Evolutionary conservation across 2,329 filamentous ascomycete species (phyloP).

Genomic region (Penicillium occitanis): DNA sequence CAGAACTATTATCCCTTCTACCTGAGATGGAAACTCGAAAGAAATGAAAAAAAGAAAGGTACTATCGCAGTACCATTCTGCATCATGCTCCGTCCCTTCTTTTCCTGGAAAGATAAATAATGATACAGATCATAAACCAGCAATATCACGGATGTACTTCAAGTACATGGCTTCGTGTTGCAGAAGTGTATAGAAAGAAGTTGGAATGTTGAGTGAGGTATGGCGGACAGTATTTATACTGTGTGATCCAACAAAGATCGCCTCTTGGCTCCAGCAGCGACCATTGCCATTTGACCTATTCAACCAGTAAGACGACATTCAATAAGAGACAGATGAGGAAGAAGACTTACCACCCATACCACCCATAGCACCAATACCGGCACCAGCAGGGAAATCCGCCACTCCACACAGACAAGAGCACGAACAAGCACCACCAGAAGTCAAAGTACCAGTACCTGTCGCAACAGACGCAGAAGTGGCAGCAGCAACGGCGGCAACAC

Average conservation of each 20-base stretch:
- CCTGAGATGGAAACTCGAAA: slow-evolving; percentile 6
- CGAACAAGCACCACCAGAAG: slow-evolving; percentile 24
- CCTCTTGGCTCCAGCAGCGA: background rate
- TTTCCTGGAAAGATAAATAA: slow-evolving; percentile 3
- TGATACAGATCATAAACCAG: slow-evolving; percentile 7
- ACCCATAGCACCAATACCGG: slow-evolving; percentile 24
- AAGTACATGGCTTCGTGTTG: background rate
- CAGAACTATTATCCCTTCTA: slow-evolving; percentile 8
- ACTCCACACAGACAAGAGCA: slow-evolving; percentile 29
- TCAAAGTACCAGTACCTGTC: slow-evolving; percentile 23
- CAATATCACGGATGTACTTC: background rate
- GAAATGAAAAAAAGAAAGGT: background rate
- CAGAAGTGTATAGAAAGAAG: background rate
- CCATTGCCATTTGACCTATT: slow-evolving; percentile 7
- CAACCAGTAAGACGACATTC: background rate
- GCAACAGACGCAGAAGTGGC: slow-evolving; percentile 12
- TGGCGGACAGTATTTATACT: background rate
- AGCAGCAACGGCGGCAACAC: background rate
- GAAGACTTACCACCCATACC: slow-evolving; percentile 25
- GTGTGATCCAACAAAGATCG: background rate
- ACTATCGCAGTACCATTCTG: background rate
- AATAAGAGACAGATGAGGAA: too few species aligned
- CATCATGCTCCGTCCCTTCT: background rate
- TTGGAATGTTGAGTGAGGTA: background rate
- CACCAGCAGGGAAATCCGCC: slow-evolving; percentile 25